These are phyloP conservation scores for Tetraselmis chui DNA, from an alignment of 139 green algal genomes.

Conservation along the genomic window DNA sequence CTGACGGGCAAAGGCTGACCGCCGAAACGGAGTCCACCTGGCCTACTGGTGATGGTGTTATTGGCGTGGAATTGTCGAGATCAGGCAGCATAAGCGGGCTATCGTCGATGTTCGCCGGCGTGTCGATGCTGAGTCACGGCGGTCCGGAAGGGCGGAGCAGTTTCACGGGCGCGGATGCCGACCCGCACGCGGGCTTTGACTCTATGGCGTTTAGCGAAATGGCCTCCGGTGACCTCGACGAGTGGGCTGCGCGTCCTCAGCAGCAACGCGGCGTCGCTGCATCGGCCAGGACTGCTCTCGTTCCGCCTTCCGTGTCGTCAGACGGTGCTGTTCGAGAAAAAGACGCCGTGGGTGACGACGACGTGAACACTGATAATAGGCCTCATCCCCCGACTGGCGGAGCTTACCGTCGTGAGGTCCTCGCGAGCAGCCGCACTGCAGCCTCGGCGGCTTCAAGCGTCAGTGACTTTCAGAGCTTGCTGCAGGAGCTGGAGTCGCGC, in stretches of 20 bases:
- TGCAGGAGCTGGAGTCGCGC: neutral
- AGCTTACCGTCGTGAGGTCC: neutral
- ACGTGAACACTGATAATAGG: too few relatives aligned
- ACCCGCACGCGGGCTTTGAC: neutral
- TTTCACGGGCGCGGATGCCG: neutral
- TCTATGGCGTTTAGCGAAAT: neutral
- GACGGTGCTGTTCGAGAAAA: too few relatives aligned
- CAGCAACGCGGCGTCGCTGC: too few relatives aligned
- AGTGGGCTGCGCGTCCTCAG: neutral
- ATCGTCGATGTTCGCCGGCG: neutral
- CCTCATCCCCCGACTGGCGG: too few relatives aligned
- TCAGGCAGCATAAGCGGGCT: neutral
- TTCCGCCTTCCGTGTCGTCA: too few relatives aligned
- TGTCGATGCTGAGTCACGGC: neutral
- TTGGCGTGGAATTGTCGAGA: neutral
- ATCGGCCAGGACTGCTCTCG: too few relatives aligned
- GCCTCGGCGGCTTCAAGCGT: neutral
- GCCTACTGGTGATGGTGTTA: neutral
- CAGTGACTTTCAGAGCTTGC: neutral
- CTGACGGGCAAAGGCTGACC: too few relatives aligned
- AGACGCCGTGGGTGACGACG: too few relatives aligned
- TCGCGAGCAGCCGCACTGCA: neutral
- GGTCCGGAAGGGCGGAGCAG: neutral
- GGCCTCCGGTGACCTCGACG: neutral
- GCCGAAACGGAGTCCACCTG: too few relatives aligned